Percentiles rank a stretch among this genome's conserved stretches.
phyloP scores from a whole-genome alignment of 139 green algal species.

The Asterochloris sp. region DNA sequence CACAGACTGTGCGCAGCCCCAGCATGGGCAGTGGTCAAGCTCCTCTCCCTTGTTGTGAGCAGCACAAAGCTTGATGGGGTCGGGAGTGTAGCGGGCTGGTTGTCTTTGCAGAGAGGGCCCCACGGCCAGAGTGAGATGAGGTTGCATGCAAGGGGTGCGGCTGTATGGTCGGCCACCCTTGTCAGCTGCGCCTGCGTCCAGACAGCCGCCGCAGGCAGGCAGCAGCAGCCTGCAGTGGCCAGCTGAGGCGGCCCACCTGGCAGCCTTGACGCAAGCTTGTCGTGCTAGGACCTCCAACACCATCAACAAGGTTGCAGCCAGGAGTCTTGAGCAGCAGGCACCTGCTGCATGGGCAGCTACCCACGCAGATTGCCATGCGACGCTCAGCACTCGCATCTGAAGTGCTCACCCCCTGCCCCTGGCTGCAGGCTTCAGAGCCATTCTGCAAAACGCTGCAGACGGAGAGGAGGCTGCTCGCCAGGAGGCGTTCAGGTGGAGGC shows the following conservation, averaged over 20 bases:
- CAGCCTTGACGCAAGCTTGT: not conserved
- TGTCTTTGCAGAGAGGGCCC: not conserved
- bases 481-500: constrained; percentile 1
- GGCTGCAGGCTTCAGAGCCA: constrained; percentile 7
- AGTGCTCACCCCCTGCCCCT: not conserved
- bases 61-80: not conserved
- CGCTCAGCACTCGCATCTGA: not conserved
- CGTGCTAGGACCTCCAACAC: not conserved
- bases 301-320: not conserved
- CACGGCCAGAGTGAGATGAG: not conserved
- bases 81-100: not conserved
- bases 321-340: not conserved
- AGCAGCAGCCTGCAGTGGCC: too few relatives aligned
- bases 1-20: not conserved
- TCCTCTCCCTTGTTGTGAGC: not conserved
- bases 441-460: not conserved
- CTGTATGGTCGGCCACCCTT: too few relatives aligned
- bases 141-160: too few relatives aligned
- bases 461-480: not conserved
- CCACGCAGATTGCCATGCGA: not conserved
- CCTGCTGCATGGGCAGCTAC: not conserved
- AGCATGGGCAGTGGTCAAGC: not conserved
- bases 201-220: too few relatives aligned
- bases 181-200: too few relatives aligned
- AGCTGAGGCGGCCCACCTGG: too few relatives aligned